Conservation (phyloP, 1,284 basidiomycete genomes). For the Cutaneotrichosporon sp. region DNA sequence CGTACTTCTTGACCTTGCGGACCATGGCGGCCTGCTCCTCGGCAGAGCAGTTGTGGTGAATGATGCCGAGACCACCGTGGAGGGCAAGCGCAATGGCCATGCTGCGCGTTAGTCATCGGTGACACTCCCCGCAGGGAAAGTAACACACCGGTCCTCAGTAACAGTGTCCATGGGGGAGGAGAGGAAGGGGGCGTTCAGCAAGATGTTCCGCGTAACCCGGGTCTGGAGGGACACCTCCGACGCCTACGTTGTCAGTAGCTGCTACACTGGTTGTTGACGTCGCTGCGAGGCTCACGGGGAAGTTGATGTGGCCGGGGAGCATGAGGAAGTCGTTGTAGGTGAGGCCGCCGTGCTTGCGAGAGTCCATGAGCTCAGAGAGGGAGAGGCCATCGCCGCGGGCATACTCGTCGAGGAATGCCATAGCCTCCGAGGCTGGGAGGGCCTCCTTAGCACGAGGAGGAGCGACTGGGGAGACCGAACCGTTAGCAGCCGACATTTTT, state of each 20-base stretch:
- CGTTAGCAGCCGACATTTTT: conserved; percentile 20
- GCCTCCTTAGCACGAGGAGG: conserved; percentile 22
- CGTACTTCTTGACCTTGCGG: conserved; percentile 93
- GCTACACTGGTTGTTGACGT: too few species aligned
- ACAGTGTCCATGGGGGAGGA: conserved; percentile 99
- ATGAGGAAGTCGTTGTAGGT: conserved; percentile 95
- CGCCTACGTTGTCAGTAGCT: conserved; percentile 26
- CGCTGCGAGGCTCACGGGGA: conserved; percentile 58
- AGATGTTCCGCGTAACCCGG: conserved; percentile 82
- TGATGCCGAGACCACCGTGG: conserved; percentile 94
- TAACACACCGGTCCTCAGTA: conserved; percentile 69
- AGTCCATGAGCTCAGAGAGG: conserved; percentile 84
- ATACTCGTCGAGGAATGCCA: conserved; percentile 72
- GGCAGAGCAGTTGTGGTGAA: conserved; percentile 93
- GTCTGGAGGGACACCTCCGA: conserved; percentile 74
- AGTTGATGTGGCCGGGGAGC: conserved; percentile 95
- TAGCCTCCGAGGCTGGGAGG: conserved; percentile 51
- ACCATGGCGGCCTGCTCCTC: conserved; percentile 93
- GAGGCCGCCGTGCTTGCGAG: conserved; percentile 78
- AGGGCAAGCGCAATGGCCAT: conserved; percentile 97
- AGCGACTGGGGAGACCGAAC: conserved; percentile 3
- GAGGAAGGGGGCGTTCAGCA: conserved; percentile 92
- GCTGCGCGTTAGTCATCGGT: conserved; percentile 15
- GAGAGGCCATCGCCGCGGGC: conserved; percentile 76
- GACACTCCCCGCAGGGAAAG: neutral